A percentile compares a stretch with the other conserved stretches of the same genome.
These are phyloP conservation scores for Neotropicomus parvogracilis DNA, from an alignment of 1,284 basidiomycete genomes.

Conservation along the genomic window DNA sequence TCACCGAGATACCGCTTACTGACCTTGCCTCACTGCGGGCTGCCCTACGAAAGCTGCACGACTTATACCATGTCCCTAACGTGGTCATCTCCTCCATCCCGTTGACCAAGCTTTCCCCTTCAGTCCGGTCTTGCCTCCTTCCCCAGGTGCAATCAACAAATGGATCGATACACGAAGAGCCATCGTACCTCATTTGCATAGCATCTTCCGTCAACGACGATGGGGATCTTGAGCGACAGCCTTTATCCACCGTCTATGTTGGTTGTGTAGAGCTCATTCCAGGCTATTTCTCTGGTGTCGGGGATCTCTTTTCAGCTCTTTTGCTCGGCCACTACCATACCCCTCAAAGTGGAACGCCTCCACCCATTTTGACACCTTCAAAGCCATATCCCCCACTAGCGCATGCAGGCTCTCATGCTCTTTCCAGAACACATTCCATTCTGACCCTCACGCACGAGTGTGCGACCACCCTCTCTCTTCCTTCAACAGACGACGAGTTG, in stretches of 20 bases:
- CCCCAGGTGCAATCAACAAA: constrained; percentile 16
- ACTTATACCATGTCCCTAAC: constrained; percentile 71
- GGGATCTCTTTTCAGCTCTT: constrained; percentile 95
- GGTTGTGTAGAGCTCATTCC: constrained; percentile 77
- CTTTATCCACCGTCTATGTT: constrained; percentile 54
- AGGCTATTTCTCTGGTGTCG: constrained; percentile 95
- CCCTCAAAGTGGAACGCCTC: not conserved
- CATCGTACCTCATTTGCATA: constrained; percentile 71
- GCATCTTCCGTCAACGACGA: constrained; percentile 47
- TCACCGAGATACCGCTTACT: constrained; percentile 70
- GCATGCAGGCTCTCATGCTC: constrained; percentile 65
- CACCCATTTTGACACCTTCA: constrained; percentile 15
- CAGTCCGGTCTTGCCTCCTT: constrained; percentile 45
- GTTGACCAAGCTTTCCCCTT: constrained; percentile 50
- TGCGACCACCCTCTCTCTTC: constrained; percentile 43
- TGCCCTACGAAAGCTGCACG: constrained; percentile 76
- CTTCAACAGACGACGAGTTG: constrained; percentile 71
- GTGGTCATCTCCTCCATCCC: constrained; percentile 92
- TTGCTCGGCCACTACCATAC: constrained; percentile 78
- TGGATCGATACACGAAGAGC: constrained; percentile 19
- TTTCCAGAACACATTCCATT: constrained; percentile 85
- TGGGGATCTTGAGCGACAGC: constrained; percentile 9
- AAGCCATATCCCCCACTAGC: constrained; percentile 19
- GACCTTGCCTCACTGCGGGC: constrained; percentile 62
- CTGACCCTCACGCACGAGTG: constrained; percentile 68